Percentiles rank a stretch among this genome's conserved stretches.
phyloP scores from a whole-genome alignment of 495 filamentous ascomycete species.

The Aspergillus nidulans region DNA sequence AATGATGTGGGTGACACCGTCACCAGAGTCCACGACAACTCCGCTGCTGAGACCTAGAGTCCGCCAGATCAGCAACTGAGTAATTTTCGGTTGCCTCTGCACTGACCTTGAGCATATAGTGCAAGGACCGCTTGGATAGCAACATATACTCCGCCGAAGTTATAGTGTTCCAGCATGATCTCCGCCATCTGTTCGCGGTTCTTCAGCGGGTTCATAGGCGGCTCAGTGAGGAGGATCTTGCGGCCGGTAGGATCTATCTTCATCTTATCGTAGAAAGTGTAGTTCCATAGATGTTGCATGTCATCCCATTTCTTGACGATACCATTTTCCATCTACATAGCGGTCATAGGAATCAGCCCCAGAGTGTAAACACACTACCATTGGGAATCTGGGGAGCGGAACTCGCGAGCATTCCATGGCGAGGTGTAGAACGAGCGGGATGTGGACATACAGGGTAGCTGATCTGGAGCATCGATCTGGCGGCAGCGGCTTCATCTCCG shows the following conservation, averaged over 20 bases:
- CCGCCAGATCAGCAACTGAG: neutral
- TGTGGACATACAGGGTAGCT: constrained; percentile 72
- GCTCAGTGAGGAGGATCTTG: constrained; percentile 98
- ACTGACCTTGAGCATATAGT: constrained; percentile 88
- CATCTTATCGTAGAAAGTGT: constrained; percentile 96
- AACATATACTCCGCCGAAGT: constrained; percentile 95
- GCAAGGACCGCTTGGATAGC: constrained; percentile 97
- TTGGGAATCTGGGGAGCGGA: constrained; percentile 23
- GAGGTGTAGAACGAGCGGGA: constrained; percentile 1
- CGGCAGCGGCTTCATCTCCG: constrained; percentile 94
- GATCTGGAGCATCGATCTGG: constrained; percentile 94
- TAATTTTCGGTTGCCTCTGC: neutral
- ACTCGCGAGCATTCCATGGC: constrained; percentile 11
- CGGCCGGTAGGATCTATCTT: constrained; percentile 82
- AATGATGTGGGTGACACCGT: constrained; percentile 97
- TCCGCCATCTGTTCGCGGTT: constrained; percentile 97
- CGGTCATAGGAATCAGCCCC: neutral
- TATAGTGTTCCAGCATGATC: constrained; percentile 97
- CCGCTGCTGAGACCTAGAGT: constrained; percentile 78
- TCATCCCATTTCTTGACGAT: constrained; percentile 99
- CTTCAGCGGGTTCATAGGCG: constrained; percentile 93
- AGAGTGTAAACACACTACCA: constrained; percentile 19
- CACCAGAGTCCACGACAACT: constrained; percentile 96
- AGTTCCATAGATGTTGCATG: constrained; percentile 99
- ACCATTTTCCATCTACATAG: constrained; percentile 88